Evolutionary conservation across 2,329 filamentous ascomycete species (phyloP), one percentile per base, ranked within the genome.

Genomic region (Nemania abortiva): DNA sequence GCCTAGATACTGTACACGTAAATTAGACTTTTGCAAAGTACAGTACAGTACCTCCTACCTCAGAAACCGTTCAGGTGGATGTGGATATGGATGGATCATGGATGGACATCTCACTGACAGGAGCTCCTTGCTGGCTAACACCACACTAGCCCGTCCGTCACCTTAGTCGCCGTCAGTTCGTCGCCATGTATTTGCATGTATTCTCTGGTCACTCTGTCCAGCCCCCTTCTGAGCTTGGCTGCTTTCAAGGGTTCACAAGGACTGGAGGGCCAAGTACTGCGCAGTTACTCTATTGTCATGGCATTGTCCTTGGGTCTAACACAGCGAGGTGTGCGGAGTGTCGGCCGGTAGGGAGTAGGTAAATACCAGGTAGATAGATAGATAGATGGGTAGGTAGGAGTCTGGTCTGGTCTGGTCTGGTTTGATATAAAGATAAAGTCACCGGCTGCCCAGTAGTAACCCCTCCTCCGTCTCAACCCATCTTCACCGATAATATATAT

Each of bases 161-260:
- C 63, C 57, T 69, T 57, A 54, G 24, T 47, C 24, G 54, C 58
- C 54, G 54, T 66, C 34, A 53, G 58, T 49, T 63, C 55, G 39
- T n/a, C n/a, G n/a, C 55, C 29, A 64, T 37, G 66, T 71, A 69
- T 59, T 61, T 20, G 59, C 50, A 71, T 61, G 69, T 71, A 71
- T 66, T 60, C 45, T 49, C 39, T 64, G 45, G 69, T 71, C 69
- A 69, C 69, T 64, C 60, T 20, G 18, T 58, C 60, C 18, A 22
- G 49, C 42, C 24, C 65, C 45, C 63, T 45, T 52, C 60, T 31
- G 60, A 45, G 65, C 61, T 65, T 63, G 57, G 65, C 53, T 50
- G 15, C 39, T 49, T 56, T 42, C 56, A 49, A 67, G 55, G 45
- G 42, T 52, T 39, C 56, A 27, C 61, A 47, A 55, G 53, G 22